Conservation (phyloP, 805 yeast genomes). For the Barnettozyma vustinii region DNA sequence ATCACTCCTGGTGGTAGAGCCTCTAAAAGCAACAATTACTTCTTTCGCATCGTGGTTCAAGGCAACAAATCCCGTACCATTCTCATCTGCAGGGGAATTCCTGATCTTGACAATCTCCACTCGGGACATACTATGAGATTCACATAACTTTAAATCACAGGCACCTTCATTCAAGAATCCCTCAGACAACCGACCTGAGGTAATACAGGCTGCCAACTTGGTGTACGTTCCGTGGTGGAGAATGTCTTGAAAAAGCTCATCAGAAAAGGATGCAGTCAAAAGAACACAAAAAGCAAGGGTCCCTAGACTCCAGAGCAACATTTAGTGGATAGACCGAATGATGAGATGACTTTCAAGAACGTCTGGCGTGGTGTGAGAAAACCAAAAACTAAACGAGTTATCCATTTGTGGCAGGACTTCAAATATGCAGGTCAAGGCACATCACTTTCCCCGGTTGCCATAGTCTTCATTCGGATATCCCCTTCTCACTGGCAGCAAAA, state of each 20-base stretch:
- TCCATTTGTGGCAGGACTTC: too few species aligned
- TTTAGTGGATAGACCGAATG: too few species aligned
- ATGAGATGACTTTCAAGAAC: too few species aligned
- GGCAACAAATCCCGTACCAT: slow-evolving; percentile 54
- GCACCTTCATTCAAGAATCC: slow-evolving; percentile 15
- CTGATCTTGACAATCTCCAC: slow-evolving; percentile 15
- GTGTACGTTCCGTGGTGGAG: slow-evolving; percentile 17
- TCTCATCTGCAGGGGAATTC: slow-evolving; percentile 14
- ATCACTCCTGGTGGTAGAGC: slow-evolving; percentile 58
- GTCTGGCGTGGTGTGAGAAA: too few species aligned
- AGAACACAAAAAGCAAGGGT: neutral
- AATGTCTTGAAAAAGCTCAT: slow-evolving; percentile 14
- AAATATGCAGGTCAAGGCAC: too few species aligned
- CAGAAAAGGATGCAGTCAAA: neutral
- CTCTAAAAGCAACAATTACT: slow-evolving; percentile 57
- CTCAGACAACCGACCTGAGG: slow-evolving; percentile 11
- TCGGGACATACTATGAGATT: slow-evolving; percentile 3
- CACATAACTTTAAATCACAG: slow-evolving; percentile 18
- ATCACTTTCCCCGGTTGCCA: neutral
- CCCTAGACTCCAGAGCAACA: neutral
- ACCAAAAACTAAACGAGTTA: too few species aligned
- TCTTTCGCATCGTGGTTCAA: slow-evolving; percentile 40
- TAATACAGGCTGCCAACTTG: slow-evolving; percentile 21
- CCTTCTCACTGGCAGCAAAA: too few species aligned
- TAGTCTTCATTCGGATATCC: neutral